These are phyloP conservation scores for Penstemon newberryi DNA, from an alignment of 257 asterid genomes.

Conservation along the genomic window DNA sequence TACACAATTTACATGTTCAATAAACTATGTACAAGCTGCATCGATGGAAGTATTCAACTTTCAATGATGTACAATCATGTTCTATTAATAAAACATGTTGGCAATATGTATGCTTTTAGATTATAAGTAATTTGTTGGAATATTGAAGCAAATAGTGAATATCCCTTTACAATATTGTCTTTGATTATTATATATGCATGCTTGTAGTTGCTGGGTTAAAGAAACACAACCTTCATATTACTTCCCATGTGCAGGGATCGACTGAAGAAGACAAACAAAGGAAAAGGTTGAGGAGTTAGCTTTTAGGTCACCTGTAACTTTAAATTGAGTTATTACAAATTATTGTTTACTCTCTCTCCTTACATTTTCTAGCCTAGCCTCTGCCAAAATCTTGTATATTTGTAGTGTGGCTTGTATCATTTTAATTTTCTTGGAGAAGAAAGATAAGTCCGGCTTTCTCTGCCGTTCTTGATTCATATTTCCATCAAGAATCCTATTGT, in stretches of 20 bases:
- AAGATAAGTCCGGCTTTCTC: neutral
- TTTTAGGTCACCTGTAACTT: conserved; percentile 54
- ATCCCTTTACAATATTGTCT: neutral
- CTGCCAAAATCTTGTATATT: conserved; percentile 57
- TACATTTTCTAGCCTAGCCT: conserved; percentile 32
- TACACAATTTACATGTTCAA: no score
- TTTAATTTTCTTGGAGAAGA: conserved; percentile 39
- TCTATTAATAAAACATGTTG: no score
- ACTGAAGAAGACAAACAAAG: conserved; percentile 58
- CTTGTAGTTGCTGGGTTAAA: neutral
- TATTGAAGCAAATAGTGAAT: no score
- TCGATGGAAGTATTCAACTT: no score
- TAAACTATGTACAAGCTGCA: no score
- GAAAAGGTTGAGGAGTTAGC: conserved; percentile 65
- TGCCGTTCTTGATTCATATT: no score
- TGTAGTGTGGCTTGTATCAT: conserved; percentile 44
- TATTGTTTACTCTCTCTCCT: conserved; percentile 32
- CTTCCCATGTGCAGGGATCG: conserved; percentile 55
- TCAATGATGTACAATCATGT: no score
- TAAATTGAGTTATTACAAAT: conserved; percentile 29
- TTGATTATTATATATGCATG: neutral
- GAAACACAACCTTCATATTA: conserved; percentile 11
- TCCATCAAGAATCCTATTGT: no score
- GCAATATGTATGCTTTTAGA: no score
- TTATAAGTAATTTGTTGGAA: no score